Evolutionary conservation across 164 flowering plant genomes (phyloP).

Genomic region (Litsea cubeba): DNA sequence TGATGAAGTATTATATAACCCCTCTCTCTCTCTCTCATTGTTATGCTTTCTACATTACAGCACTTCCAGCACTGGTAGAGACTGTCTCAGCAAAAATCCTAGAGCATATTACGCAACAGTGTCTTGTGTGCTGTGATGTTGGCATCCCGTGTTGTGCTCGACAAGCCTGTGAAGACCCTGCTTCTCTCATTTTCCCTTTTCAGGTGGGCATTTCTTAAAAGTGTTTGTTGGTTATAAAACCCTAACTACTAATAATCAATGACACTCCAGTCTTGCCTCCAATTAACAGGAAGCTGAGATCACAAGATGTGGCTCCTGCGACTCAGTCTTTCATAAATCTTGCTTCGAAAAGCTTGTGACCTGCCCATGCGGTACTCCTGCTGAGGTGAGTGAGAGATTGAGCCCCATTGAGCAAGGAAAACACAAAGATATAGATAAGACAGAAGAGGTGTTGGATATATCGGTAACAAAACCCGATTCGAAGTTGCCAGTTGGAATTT

Average conservation of each 20-base stretch:
- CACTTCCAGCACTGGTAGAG: conserved; percentile 73
- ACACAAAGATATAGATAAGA: conserved; percentile 2
- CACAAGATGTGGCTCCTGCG: conserved; percentile 64
- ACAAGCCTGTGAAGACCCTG: conserved; percentile 76
- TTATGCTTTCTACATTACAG: conserved; percentile 31
- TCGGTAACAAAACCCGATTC: conserved; percentile 22
- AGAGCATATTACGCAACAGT: conserved; percentile 84
- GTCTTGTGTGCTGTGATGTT: conserved; percentile 87
- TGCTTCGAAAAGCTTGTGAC: conserved; percentile 53
- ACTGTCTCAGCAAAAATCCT: conserved; percentile 64
- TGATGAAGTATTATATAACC: no score
- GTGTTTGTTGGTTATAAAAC: not conserved
- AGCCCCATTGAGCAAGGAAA: conserved; percentile 6
- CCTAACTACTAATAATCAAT: not conserved
- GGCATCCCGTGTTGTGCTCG: conserved; percentile 85
- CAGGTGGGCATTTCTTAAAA: conserved; percentile 47
- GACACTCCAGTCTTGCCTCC: not conserved
- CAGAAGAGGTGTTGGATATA: conserved; percentile 21
- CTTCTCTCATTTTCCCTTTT: conserved; percentile 88
- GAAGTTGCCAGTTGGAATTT: conserved; percentile 33
- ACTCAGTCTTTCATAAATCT: conserved; percentile 51
- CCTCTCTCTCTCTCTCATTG: not conserved
- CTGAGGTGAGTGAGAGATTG: conserved; percentile 16
- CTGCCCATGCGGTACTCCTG: conserved; percentile 57
- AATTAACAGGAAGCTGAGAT: conserved; percentile 63